phyloP scores from a whole-genome alignment of 2,329 filamentous ascomycete genomes.

The Alternaria conjuncta region DNA sequence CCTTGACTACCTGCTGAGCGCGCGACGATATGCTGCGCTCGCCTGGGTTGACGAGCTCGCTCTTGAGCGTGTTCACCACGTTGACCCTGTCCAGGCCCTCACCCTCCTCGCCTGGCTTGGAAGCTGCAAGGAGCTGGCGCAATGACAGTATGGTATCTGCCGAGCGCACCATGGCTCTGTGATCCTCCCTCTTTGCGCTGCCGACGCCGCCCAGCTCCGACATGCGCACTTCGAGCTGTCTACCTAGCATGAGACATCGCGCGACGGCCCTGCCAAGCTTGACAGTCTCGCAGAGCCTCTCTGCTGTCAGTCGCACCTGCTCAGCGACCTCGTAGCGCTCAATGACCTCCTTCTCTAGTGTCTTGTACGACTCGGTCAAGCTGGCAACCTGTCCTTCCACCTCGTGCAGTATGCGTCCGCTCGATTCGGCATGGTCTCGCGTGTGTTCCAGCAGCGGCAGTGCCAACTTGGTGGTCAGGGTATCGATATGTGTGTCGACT shows the following conservation, averaged over 20 bases:
- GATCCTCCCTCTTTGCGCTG: constrained; percentile 68
- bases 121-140: constrained; percentile 72
- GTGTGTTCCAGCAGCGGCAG: constrained; percentile 81
- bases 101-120: constrained; percentile 75
- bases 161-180: constrained; percentile 80
- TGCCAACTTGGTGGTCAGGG: constrained; percentile 82
- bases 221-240: constrained; percentile 87
- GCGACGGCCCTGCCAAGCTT: constrained; percentile 77
- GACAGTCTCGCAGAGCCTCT: constrained; percentile 80
- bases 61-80: constrained; percentile 73
- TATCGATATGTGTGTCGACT: constrained; percentile 94
- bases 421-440: constrained; percentile 73
- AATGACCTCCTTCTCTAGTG: constrained; percentile 85
- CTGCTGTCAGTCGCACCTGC: constrained; percentile 77
- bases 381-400: constrained; percentile 81
- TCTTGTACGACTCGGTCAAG: constrained; percentile 82
- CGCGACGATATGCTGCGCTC: constrained; percentile 76
- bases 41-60: constrained; percentile 71
- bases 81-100: constrained; percentile 76
- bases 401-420: constrained; percentile 73
- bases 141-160: constrained; percentile 79
- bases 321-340: constrained; percentile 86
- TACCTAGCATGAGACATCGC: constrained; percentile 78
- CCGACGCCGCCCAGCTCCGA: constrained; percentile 66
- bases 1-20: constrained; percentile 79